Base-by-base conservation (phyloP, 2,329 filamentous ascomycete genomes). In the Penicillium glabrum region DNA sequence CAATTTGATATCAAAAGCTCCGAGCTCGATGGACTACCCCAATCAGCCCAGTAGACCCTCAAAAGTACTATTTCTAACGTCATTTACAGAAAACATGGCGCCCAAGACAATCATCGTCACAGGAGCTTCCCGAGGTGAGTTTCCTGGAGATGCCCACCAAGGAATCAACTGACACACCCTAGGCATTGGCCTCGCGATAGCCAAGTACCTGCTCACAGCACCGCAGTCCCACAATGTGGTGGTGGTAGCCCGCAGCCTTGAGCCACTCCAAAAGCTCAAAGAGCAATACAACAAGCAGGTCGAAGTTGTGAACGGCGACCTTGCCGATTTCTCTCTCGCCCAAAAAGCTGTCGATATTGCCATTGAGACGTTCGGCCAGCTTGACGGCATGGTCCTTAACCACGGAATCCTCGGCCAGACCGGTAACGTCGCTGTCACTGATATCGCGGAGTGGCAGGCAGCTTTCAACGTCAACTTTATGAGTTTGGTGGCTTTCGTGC, bases 401-500 rank as follows among this genome's bases (percentile, higher is more conserved):
- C 95, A 99, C 71, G 93, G 92, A 21, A 80, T 86, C 1, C 77
- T 99, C 45, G 83, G 86, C n/a, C 89, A 91, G 1, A 87, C 96
- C 43, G 85, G 84, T 50, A 85, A 84, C 56, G 78, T 98, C 45
- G 85, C 78, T 3, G 84, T 93, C 54, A 81, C 83, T 16, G 83
- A 84, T n/a, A 69, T 86, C 0, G 86, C 89, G 37, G 87, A 89
- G 59, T 97, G 93, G 90, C 88, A 86, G 67, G 75, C 78, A 2
- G 80, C 83, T 9, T 97, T 91, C 74, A 88, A 96, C 65, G 80
- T 91, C 60, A 98, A 98, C 72, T 86, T 98, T 65, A 92, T 97
- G 72, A 93, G 91, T 63, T 86, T 86, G 27, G 79, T 97, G 45
- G 87, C 86, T 33, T 80, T 97, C 74, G 90, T 96, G 78, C 68